Base-by-base conservation (phyloP, 2,329 filamentous ascomycete species). In the Trichoderma hamatum region DNA sequence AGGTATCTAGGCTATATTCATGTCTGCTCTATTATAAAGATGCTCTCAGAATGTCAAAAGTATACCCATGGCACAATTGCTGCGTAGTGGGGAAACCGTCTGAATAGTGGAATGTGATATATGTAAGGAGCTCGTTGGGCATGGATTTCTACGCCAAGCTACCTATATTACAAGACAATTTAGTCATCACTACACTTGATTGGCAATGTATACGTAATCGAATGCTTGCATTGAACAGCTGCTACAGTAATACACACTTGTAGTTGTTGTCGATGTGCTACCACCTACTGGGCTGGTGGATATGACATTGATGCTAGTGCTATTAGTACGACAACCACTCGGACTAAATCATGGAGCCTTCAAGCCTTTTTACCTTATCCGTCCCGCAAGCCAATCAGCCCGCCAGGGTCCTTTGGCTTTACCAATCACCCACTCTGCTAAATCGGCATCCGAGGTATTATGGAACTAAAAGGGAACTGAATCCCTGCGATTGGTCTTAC, bases 401-500 rank as follows among this genome's bases (percentile, higher is more conserved):
- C 55, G 54, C 55, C 43, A 67, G 39, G 43, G 54, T 30, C 51
- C 43, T 28, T 39, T 51, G 55, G 54, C 55, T 49, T 43, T 43
- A 9, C 64, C 64, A 67, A 67, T 67, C 55, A 52, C 34, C 55
- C 54, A 49, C 26, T 28, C 39, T 51, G 26, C 52, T 39, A 67
- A 55, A 51, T 64, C 61, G 49, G 63, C 54, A 28, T 28, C 64
- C 64, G 55, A 67, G 64, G 52, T 34, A 52, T 60, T 34, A 52
- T 60, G 64, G 64, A 51, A 67, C 55, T 55, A 32, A 52, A 58
- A 46, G 39, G 26, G 36, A 7, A 32, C 21, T 24, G 32, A 30
- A n/a, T 28, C 32, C 64, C 39, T 66, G 63, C 63, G 21, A 66
- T 56, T 66, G 63, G 63, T 66, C 52, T 49, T 58, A 58, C 63